Conservation (phyloP, 2,329 filamentous ascomycete genomes). For the Clonostachys byssicola region DNA sequence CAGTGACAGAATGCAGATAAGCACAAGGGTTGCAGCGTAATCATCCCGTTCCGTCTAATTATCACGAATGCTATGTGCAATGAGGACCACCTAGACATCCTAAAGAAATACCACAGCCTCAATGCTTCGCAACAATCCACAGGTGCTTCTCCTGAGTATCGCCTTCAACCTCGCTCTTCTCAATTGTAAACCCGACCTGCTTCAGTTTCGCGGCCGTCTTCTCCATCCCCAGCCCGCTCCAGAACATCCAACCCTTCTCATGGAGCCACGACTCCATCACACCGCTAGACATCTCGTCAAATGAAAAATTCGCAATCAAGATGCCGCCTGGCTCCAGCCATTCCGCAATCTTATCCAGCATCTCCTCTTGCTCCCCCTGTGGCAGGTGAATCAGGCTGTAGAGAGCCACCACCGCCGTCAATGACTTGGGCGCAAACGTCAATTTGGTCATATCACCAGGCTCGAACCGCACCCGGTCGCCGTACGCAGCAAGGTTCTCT, state of each 20-base stretch:
- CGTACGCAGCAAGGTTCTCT: conserved; percentile 11
- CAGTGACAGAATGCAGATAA: too few relatives aligned
- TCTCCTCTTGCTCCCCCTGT: conserved; percentile 37
- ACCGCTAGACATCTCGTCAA: conserved; percentile 13
- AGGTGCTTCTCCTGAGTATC: conserved; percentile 26
- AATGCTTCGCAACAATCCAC: conserved; percentile 32
- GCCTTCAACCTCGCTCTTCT: conserved; percentile 19
- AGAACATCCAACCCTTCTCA: conserved; percentile 36
- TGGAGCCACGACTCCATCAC: conserved; percentile 30
- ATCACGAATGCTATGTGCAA: too few relatives aligned
- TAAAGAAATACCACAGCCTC: background rate
- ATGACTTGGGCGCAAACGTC: conserved; percentile 17
- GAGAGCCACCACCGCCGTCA: conserved; percentile 46
- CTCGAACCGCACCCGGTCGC: conserved; percentile 4
- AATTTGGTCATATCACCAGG: conserved; percentile 32
- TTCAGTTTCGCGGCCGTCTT: conserved; percentile 24
- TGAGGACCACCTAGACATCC: background rate
- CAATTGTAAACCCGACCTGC: conserved; percentile 20
- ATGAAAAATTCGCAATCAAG: conserved; percentile 42
- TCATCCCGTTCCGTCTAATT: too few relatives aligned
- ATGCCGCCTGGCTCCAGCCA: conserved; percentile 50
- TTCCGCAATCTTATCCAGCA: conserved; percentile 33
- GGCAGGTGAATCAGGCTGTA: conserved; percentile 54
- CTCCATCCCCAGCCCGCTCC: conserved; percentile 32
- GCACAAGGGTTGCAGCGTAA: too few relatives aligned